These are phyloP conservation scores for Rutstroemia sydowiana DNA, from an alignment of 2,329 filamentous ascomycete species.

Conservation along the genomic window DNA sequence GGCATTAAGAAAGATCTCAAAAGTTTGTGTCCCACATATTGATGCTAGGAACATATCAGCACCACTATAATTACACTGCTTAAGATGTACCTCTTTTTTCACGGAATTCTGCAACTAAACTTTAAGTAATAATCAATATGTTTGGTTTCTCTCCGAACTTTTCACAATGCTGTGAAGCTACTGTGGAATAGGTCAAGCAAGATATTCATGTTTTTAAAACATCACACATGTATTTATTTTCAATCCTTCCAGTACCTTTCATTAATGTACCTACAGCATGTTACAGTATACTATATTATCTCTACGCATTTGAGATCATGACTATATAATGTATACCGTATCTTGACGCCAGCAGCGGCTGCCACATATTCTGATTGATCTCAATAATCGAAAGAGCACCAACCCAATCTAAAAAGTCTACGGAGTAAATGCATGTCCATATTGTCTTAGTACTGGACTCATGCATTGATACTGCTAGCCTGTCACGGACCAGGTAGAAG, in stretches of 20 bases:
- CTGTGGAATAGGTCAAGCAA: neutral
- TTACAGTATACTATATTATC: neutral
- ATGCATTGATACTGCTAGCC: slow-evolving; percentile 5
- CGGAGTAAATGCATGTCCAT: neutral
- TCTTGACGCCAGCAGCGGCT: neutral
- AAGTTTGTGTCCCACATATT: neutral
- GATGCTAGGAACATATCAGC: neutral
- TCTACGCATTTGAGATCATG: neutral
- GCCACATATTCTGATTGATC: neutral
- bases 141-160: neutral
- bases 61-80: neutral
- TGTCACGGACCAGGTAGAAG: slow-evolving; percentile 4
- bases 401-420: neutral
- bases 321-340: neutral
- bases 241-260: too few relatives aligned
- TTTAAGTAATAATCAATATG: neutral
- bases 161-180: neutral
- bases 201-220: too few relatives aligned
- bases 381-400: neutral
- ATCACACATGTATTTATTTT: too few relatives aligned
- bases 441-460: neutral
- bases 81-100: neutral
- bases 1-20: neutral
- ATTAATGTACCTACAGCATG: neutral
- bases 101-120: neutral